A percentile compares a stretch with the other conserved stretches of the same genome.
These are phyloP conservation scores for Saccharomycopsis guyanensis DNA, from an alignment of 805 yeast genomes.

Conservation along the genomic window DNA sequence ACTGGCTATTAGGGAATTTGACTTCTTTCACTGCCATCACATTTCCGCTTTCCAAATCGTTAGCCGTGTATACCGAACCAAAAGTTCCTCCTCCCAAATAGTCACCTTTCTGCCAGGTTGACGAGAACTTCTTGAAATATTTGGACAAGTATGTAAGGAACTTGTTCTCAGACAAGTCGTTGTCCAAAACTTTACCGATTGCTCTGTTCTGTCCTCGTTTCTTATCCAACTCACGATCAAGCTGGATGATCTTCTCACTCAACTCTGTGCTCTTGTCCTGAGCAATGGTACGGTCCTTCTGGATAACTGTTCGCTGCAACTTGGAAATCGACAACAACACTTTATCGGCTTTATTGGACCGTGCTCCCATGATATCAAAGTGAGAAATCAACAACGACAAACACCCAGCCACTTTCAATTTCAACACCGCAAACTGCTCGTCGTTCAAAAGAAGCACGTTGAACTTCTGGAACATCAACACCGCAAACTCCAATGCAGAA, in stretches of 20 bases:
- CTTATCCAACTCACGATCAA: slow-evolving; percentile 37
- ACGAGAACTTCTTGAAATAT: slow-evolving; percentile 79
- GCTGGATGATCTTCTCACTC: slow-evolving; percentile 42
- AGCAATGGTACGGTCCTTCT: slow-evolving; percentile 13
- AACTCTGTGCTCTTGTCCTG: slow-evolving; percentile 28
- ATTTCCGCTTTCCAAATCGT: slow-evolving; percentile 89
- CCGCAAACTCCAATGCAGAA: slow-evolving; percentile 88
- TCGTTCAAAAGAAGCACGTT: slow-evolving; percentile 76
- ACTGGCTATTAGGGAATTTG: slow-evolving; percentile 78
- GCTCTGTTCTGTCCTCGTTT: slow-evolving; percentile 44
- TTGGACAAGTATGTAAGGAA: slow-evolving; percentile 81
- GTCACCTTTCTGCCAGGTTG: slow-evolving; percentile 95
- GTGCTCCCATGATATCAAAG: slow-evolving; percentile 97
- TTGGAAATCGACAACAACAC: slow-evolving; percentile 18
- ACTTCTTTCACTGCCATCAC: slow-evolving; percentile 97
- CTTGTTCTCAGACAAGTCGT: slow-evolving; percentile 79
- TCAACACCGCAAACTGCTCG: slow-evolving; percentile 63
- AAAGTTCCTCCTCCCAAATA: slow-evolving; percentile 94
- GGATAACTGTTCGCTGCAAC: slow-evolving; percentile 15
- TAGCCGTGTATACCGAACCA: slow-evolving; percentile 89
- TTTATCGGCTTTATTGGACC: slow-evolving; percentile 56
- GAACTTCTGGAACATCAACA: slow-evolving; percentile 87
- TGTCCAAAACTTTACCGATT: slow-evolving; percentile 88
- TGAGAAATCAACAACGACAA: slow-evolving; percentile 91
- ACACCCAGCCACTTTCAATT: slow-evolving; percentile 85